These are phyloP conservation scores for Fusarium luffae DNA, from an alignment of 2,329 filamentous ascomycete species.

Conservation along the genomic window DNA sequence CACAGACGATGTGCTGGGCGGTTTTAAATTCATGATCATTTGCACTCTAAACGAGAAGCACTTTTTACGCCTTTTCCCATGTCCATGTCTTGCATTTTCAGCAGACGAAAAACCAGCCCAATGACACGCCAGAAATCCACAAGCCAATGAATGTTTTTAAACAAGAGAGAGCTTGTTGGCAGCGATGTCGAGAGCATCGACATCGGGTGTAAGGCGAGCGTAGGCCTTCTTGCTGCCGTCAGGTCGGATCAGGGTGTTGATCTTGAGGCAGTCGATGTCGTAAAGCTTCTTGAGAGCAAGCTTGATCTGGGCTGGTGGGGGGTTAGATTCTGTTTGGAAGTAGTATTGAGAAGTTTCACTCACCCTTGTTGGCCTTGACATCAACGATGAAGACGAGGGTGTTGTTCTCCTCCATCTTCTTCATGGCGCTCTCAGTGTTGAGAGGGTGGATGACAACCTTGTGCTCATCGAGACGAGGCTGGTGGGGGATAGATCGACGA, in stretches of 20 bases:
- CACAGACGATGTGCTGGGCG: constrained; percentile 37
- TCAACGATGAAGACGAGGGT: constrained; percentile 98
- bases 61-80: constrained; percentile 54
- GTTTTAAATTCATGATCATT: constrained; percentile 52
- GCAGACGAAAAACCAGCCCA: constrained; percentile 52
- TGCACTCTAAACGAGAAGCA: constrained; percentile 51
- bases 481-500: constrained; percentile 91
- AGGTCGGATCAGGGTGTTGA: constrained; percentile 98
- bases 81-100: constrained; percentile 52
- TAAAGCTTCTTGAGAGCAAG: constrained; percentile 98
- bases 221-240: constrained; percentile 99
- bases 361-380: constrained; percentile 87
- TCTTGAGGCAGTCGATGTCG: constrained; percentile 97
- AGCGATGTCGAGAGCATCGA: constrained; percentile 98
- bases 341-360: neutral
- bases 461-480: constrained; percentile 93
- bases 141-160: constrained; percentile 64
- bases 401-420: constrained; percentile 99
- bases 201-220: constrained; percentile 92
- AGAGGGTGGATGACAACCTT: constrained; percentile 96
- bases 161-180: constrained; percentile 99
- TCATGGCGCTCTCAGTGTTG: constrained; percentile 99
- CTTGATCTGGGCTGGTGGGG: constrained; percentile 88
- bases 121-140: constrained; percentile 51
- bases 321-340: constrained; percentile 1